Evolutionary conservation across 352 stramenopile species (phyloP), one percentile per base, ranked within the genome.

Genomic region (Blastocystis sp.): DNA sequence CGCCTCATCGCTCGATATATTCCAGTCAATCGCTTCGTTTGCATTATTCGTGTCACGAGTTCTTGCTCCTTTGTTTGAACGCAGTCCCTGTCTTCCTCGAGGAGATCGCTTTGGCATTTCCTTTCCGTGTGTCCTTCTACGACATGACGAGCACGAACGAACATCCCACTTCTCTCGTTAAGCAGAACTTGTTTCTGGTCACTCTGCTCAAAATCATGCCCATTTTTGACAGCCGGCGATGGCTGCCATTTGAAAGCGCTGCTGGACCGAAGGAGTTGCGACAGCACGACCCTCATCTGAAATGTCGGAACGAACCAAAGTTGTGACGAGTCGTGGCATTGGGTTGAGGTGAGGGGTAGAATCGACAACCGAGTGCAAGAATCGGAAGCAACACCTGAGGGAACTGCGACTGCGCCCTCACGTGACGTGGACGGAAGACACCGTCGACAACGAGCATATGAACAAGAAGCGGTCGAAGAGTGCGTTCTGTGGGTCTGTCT

Each of bases 361-460:
- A n/a, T n/a, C n/a, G n/a, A n/a, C n/a, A n/a, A n/a, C n/a, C n/a
- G n/a, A n/a, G n/a, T n/a, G n/a, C n/a, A n/a, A n/a, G n/a, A n/a
- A n/a, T n/a, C n/a, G n/a, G n/a, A n/a, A 19, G 16, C 45, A 0
- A 19, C 45, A 16, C 45, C 45, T 55, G 16, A 55, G 45, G 39
- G 55, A 66, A 51, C 60, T 85, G 35, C 50, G 74, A 12, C 51
- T 85, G 37, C 74, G 74, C 31, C 74, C 74, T 37, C 74, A 85
- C 60, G 94, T 97, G 80, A 94, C 92, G 50, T 97, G 96, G 89
- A 93, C 95, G 59, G 94, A 95, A 12, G 94, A 93, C 77, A 94
- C 95, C 16, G 93, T 97, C 61, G 94, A 97, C 91, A 97, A 97
- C 91, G 95, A 97, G 88, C 93, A 96, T 85, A 94, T 96, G 61